Conservation (phyloP, 179 eudicot species). For the Silene coronaria region DNA sequence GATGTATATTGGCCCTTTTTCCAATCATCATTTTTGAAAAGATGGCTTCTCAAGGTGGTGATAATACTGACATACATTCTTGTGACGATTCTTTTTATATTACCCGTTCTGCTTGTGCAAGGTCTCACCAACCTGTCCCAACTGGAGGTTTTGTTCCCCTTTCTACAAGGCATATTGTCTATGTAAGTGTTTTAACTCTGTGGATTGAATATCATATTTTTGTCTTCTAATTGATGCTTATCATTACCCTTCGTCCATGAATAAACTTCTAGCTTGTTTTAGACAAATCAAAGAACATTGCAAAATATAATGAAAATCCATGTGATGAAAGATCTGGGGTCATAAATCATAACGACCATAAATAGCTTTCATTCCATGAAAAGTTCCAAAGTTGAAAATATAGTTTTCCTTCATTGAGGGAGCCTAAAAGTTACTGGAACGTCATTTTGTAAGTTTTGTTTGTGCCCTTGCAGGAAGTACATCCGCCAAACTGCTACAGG, state of each 20-base stretch:
- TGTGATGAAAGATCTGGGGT: too few species aligned
- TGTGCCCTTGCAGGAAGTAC: slow-evolving; percentile 45
- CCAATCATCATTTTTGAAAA: slow-evolving; percentile 60
- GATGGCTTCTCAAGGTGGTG: slow-evolving; percentile 63
- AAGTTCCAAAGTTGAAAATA: too few species aligned
- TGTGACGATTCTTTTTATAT: slow-evolving; percentile 65
- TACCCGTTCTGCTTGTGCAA: slow-evolving; percentile 85
- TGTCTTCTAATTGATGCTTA: background rate
- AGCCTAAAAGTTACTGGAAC: background rate
- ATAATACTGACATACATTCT: slow-evolving; percentile 48
- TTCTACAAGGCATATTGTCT: slow-evolving; percentile 46
- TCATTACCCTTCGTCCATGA: too few species aligned
- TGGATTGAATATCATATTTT: background rate
- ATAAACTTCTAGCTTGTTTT: too few species aligned
- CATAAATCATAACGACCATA: too few species aligned
- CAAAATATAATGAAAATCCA: too few species aligned
- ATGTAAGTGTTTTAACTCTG: slow-evolving; percentile 47
- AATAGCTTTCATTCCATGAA: too few species aligned
- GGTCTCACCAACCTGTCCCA: slow-evolving; percentile 78
- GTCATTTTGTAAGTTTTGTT: slow-evolving; percentile 10
- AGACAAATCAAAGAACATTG: too few species aligned
- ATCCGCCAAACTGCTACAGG: slow-evolving; percentile 74
- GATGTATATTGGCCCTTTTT: slow-evolving; percentile 97
- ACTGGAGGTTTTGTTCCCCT: slow-evolving; percentile 76
- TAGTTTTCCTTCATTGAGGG: background rate